Base-by-base conservation (phyloP, 768 basidiomycete species). In the Suillus occidentalis region DNA sequence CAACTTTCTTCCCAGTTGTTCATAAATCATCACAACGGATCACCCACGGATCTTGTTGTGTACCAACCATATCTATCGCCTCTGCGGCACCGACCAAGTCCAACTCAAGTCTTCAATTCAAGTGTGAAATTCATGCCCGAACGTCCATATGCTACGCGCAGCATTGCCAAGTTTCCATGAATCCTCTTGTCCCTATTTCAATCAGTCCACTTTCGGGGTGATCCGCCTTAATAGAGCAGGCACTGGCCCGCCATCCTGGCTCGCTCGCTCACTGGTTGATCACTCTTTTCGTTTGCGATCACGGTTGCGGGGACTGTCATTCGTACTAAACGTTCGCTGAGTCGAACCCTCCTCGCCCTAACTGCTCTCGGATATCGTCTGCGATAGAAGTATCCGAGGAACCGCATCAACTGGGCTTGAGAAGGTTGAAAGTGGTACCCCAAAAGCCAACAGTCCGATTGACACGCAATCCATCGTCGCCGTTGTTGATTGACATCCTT, bases 81-180 rank as follows among this genome's bases (percentile, higher is more conserved):
- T 59, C 25, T 28, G 40, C 28, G 58, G 58, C 40, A 59, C 58
- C 58, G 58, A 59, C 58, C 18, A 9, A 58, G 22, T 25, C 37
- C 16, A n/a, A 55, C 20, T 55, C 20, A 1, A 20, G 31, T 53
- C 2, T 34, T 28, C 14, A 39, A 40, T 10, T 5, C 25, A 25
- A n/a, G 14, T 16, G 4, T 59, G 25, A 8, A 59, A 37, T 59
- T 59, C 39, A 59, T 42, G 58, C 25, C 40, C 40, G 22, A 31
- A 43, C 31, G 22, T 31, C 20, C 58, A 28, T 58, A 25, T 22
- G 57, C 18, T 43, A 18, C 58, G 20, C 12, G 40, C 10, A 40
- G 9, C 28, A 9, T 28, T 31, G 10, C 25, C 16, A 59, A 42
- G 6, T 40, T 22, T 25, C 57, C 9, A 59, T 4, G 40, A 28